These are phyloP conservation scores for Cucurbita pepo DNA, from an alignment of 306 rosid species.

Conservation along the genomic window DNA sequence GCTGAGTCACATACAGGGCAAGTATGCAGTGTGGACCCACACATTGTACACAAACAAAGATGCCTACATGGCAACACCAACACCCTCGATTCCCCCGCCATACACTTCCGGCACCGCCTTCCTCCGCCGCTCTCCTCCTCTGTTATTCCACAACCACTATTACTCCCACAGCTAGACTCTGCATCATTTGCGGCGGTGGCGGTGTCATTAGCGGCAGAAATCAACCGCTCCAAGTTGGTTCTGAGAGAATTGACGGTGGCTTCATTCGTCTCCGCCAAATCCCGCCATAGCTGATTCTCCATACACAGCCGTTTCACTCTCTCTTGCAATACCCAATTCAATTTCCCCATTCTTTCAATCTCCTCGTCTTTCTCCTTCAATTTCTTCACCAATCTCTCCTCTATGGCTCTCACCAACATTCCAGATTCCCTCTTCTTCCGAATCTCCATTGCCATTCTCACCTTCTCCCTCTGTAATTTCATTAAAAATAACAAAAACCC, in stretches of 20 bases:
- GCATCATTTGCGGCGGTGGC: constrained; percentile 17
- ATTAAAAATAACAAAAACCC: not conserved
- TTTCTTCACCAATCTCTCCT: constrained; percentile 38
- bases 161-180: constrained; percentile 65
- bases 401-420: constrained; percentile 28
- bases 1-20: constrained; percentile 69
- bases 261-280: constrained; percentile 65
- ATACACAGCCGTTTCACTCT: constrained; percentile 32
- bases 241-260: constrained; percentile 64
- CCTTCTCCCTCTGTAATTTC: constrained; percentile 45
- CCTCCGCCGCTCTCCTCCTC: not conserved
- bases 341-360: constrained; percentile 44
- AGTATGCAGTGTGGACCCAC: constrained; percentile 56
- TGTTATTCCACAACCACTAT: not conserved
- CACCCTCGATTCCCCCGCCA: constrained; percentile 53
- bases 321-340: constrained; percentile 62
- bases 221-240: constrained; percentile 37
- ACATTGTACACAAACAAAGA: constrained; percentile 56
- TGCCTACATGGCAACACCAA: constrained; percentile 82
- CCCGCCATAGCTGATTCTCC: constrained; percentile 75
- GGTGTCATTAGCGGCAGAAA: constrained; percentile 20
- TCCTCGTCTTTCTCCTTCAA: constrained; percentile 74
- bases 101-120: constrained; percentile 45
- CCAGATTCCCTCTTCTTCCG: constrained; percentile 40
- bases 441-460: constrained; percentile 45